Conservation (phyloP, 2,329 filamentous ascomycete species). For the Aureobasidium melanogenum region DNA sequence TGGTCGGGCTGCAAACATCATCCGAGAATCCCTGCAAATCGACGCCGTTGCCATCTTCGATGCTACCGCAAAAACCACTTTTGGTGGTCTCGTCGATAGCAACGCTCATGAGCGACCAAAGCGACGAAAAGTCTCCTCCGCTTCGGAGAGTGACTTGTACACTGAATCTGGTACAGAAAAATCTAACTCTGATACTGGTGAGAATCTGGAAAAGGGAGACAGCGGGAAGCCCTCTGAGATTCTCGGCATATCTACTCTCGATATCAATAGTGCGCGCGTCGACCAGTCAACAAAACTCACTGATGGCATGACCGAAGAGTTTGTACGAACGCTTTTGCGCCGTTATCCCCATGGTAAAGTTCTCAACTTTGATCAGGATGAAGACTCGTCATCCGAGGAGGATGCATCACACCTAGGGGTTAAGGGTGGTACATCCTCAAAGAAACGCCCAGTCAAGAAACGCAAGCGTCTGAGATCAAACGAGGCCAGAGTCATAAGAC, state of each 20-base stretch:
- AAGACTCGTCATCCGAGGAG: constrained; percentile 15
- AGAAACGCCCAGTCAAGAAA: not conserved
- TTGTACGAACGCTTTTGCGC: constrained; percentile 18
- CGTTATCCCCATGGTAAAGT: constrained; percentile 28
- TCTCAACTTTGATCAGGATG: constrained; percentile 26
- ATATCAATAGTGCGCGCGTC: not conserved
- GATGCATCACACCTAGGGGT: constrained; percentile 14
- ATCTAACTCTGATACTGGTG: not conserved
- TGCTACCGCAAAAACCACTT: constrained; percentile 15
- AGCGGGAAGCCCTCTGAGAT: not conserved
- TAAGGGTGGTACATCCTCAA: not conserved
- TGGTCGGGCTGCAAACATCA: constrained; percentile 35
- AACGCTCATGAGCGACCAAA: not conserved
- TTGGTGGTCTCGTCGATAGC: constrained; percentile 14
- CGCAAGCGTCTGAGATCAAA: not conserved
- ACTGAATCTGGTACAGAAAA: not conserved
- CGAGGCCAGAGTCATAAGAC: not conserved
- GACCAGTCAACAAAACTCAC: not conserved
- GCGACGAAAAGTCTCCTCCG: not conserved
- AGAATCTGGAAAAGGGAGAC: not conserved
- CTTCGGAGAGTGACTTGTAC: not conserved
- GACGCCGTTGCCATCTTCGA: constrained; percentile 37
- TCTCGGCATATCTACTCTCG: not conserved
- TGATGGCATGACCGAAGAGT: constrained; percentile 15
- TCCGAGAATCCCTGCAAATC: constrained; percentile 35